Evolutionary conservation across 768 basidiomycete species (phyloP).

Genomic region (Pisolithus sp.): DNA sequence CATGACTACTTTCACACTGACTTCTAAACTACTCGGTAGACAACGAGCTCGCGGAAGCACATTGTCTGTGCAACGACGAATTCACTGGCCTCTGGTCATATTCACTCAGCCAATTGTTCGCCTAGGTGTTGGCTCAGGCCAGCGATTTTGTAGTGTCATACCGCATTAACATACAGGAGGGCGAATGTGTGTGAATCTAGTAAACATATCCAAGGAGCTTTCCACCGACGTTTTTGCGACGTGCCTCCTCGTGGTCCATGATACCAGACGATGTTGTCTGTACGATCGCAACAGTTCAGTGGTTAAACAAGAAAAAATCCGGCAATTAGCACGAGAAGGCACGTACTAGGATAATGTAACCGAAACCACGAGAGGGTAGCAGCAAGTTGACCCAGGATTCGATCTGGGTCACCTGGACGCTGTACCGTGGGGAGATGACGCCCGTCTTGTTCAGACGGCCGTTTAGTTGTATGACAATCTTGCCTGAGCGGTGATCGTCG

Average conservation of each 20-base stretch:
- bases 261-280: conserved; percentile 98
- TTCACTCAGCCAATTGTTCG: too few relatives aligned
- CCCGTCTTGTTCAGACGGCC: conserved; percentile 99
- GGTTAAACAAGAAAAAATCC: not conserved
- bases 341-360: conserved; percentile 88
- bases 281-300: not conserved
- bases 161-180: not conserved
- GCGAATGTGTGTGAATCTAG: conserved; percentile 36
- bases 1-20: too few relatives aligned
- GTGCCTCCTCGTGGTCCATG: conserved; percentile 97
- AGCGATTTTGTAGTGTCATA: not conserved
- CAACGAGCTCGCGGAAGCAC: too few relatives aligned
- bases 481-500: conserved; percentile 97
- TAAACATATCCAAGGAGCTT: conserved; percentile 92
- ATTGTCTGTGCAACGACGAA: too few relatives aligned
- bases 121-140: not conserved
- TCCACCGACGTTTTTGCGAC: conserved; percentile 96
- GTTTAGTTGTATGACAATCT: conserved; percentile 97
- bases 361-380: conserved; percentile 93
- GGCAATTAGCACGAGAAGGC: too few relatives aligned
- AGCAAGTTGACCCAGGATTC: conserved; percentile 96
- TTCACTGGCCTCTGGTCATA: too few relatives aligned
- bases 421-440: conserved; percentile 99
- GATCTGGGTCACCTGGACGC: conserved; percentile 88
- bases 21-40: too few relatives aligned